These are phyloP conservation scores for Colletotrichum incanum DNA, from an alignment of 2,329 filamentous ascomycete species.

Conservation along the genomic window DNA sequence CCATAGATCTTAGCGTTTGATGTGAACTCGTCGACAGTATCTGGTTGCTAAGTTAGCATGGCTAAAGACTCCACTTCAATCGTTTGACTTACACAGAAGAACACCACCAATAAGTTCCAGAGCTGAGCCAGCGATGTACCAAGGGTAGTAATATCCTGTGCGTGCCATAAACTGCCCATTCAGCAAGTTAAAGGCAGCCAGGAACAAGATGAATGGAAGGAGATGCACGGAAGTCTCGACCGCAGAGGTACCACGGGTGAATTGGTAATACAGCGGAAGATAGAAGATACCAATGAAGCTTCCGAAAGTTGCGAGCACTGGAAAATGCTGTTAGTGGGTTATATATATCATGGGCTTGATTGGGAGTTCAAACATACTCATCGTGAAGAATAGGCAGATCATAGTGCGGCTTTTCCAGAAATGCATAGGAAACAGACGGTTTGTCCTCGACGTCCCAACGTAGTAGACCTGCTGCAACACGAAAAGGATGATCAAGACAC, in stretches of 20 bases:
- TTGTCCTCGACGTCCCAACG: slow-evolving; percentile 41
- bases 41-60: background rate
- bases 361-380: slow-evolving; percentile 46
- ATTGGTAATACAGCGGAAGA: slow-evolving; percentile 67
- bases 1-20: slow-evolving; percentile 49
- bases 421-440: slow-evolving; percentile 63
- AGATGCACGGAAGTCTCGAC: slow-evolving; percentile 57
- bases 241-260: slow-evolving; percentile 57
- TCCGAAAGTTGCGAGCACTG: slow-evolving; percentile 44
- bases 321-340: slow-evolving; percentile 45
- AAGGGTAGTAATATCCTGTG: slow-evolving; percentile 58
- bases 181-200: slow-evolving; percentile 53
- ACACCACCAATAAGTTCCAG: slow-evolving; percentile 54
- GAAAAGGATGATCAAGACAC: slow-evolving; percentile 59
- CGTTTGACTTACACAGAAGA: slow-evolving; percentile 48
- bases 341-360: slow-evolving; percentile 52
- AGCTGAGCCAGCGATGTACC: slow-evolving; percentile 54
- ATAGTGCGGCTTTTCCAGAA: slow-evolving; percentile 57
- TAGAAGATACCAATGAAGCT: slow-evolving; percentile 60
- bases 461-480: slow-evolving; percentile 59
- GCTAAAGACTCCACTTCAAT: too few relatives aligned
- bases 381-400: slow-evolving; percentile 60
- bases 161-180: slow-evolving; percentile 58
- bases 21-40: slow-evolving; percentile 44
- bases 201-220: slow-evolving; percentile 57